These are phyloP conservation scores for Papiliotrema terrestris DNA, from an alignment of 1,284 basidiomycete species.

Conservation along the genomic window DNA sequence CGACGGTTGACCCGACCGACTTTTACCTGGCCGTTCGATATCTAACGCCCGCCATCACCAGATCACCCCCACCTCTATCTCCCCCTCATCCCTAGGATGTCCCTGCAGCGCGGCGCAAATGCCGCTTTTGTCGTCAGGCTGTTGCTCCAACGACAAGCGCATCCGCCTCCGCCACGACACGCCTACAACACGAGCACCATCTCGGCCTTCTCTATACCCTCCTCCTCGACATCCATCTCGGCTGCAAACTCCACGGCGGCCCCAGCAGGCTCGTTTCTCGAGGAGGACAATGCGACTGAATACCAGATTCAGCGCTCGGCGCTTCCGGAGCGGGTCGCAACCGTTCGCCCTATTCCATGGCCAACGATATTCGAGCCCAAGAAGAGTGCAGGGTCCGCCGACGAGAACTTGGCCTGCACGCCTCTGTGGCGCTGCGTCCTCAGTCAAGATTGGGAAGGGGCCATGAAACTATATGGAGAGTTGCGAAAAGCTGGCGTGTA, in stretches of 20 bases:
- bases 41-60: too few species aligned
- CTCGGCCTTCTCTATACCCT: too few species aligned
- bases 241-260: not conserved
- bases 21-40: too few species aligned
- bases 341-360: not conserved
- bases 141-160: too few species aligned
- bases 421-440: not conserved
- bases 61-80: too few species aligned
- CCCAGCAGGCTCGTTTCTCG: not conserved
- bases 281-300: not conserved
- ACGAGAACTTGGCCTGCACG: not conserved
- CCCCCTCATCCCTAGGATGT: too few species aligned
- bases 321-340: not conserved
- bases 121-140: too few species aligned
- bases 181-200: too few species aligned
- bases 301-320: not conserved
- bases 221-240: not conserved
- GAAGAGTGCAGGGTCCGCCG: not conserved
- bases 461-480: not conserved
- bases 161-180: too few species aligned
- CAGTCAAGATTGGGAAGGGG: not conserved
- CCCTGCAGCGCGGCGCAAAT: too few species aligned
- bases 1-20: too few species aligned
- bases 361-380: not conserved
- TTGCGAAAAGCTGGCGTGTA: not conserved